A percentile compares a stretch with the other conserved stretches of the same genome.
Conservation (phyloP, 192 early-diverging fungal species). For the Paraglomus brasilianum region DNA sequence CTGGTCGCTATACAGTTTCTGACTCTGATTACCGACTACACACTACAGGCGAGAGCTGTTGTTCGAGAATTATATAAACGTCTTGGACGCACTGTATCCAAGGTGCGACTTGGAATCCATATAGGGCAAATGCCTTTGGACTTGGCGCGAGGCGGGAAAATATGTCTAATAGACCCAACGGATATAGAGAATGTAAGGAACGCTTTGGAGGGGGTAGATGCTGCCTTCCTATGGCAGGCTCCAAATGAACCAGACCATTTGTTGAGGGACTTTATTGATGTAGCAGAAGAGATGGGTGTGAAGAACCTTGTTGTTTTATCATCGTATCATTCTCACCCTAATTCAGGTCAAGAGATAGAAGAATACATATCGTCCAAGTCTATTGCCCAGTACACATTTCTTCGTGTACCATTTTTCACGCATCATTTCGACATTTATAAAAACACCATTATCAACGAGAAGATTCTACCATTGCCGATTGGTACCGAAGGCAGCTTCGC, state of each 20-base stretch:
- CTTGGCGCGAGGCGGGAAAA: background rate
- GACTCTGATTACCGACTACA: no score
- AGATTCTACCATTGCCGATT: slow-evolving; percentile 9
- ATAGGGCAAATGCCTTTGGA: slow-evolving; percentile 10
- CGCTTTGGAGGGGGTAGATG: slow-evolving; percentile 8
- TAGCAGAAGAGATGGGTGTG: background rate
- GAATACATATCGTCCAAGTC: background rate
- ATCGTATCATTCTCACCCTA: slow-evolving; percentile 1
- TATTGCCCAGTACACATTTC: background rate
- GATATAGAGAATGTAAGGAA: background rate
- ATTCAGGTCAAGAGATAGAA: slow-evolving; percentile 7
- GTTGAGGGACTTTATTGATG: slow-evolving; percentile 10
- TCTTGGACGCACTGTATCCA: background rate
- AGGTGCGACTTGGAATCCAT: background rate
- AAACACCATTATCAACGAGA: slow-evolving; percentile 15
- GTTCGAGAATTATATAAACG: background rate
- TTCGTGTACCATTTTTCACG: slow-evolving; percentile 6
- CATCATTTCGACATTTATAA: slow-evolving; percentile 10
- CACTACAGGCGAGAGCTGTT: background rate
- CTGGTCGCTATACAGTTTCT: no score
- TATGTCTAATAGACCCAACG: background rate
- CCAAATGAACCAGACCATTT: background rate
- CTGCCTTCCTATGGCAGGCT: slow-evolving; percentile 8
- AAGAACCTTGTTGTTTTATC: slow-evolving; percentile 3
- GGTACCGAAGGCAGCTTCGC: slow-evolving; percentile 11